These are phyloP conservation scores for Bondarzewia mesenterica DNA, from an alignment of 1,284 basidiomycete species.

Conservation along the genomic window DNA sequence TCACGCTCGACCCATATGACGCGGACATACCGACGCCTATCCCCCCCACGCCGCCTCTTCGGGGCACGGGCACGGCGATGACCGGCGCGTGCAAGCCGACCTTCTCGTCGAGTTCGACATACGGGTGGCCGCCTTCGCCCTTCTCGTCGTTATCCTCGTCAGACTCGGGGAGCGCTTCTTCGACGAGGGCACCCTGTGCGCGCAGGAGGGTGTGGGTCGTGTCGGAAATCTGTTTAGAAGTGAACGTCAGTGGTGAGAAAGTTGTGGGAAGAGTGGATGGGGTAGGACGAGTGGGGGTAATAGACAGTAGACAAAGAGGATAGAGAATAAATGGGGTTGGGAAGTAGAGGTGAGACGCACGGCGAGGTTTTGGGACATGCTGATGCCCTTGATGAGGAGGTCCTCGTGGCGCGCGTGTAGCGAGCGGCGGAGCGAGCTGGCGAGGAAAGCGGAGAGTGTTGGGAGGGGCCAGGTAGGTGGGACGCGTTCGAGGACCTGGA, in stretches of 20 bases:
- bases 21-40: not conserved
- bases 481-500: slow-evolving; percentile 61
- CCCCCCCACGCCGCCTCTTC: not conserved
- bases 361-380: slow-evolving; percentile 63
- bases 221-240: slow-evolving; percentile 40
- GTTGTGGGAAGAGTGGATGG: not conserved
- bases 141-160: slow-evolving; percentile 27
- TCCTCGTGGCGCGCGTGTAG: slow-evolving; percentile 67
- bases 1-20: slow-evolving; percentile 6
- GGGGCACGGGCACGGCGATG: not conserved
- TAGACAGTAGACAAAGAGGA: too few relatives aligned
- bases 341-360: slow-evolving; percentile 6
- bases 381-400: slow-evolving; percentile 64
- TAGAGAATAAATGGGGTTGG: slow-evolving; percentile 3
- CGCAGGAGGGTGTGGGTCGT: slow-evolving; percentile 44
- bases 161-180: slow-evolving; percentile 44
- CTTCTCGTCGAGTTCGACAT: slow-evolving; percentile 10
- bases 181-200: slow-evolving; percentile 59
- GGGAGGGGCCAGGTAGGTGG: slow-evolving; percentile 72
- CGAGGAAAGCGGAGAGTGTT: slow-evolving; percentile 67
- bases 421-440: slow-evolving; percentile 68
- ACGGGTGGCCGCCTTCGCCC: not conserved
- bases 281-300: not conserved
- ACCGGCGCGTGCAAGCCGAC: slow-evolving; percentile 2
- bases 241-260: slow-evolving; percentile 6